These are phyloP conservation scores for Pseudopyrenochaeta lycopersici DNA, from an alignment of 2,329 filamentous ascomycete species.

Conservation along the genomic window DNA sequence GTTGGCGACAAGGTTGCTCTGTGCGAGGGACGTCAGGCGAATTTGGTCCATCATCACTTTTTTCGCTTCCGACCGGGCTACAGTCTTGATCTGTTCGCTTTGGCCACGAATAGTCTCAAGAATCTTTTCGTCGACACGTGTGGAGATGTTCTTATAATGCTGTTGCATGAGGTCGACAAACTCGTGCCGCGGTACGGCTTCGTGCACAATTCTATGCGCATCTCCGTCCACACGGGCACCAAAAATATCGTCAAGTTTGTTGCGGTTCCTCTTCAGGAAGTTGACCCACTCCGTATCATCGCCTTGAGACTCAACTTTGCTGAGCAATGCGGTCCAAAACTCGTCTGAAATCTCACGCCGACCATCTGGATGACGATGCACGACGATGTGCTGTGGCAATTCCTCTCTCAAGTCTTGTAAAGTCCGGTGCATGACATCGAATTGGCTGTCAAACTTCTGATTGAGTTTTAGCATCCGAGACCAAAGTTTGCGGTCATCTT, in stretches of 20 bases:
- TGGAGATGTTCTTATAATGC: conserved; percentile 29
- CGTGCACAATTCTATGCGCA: conserved; percentile 10
- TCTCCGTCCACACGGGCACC: conserved; percentile 12
- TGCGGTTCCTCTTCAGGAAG: conserved; percentile 63
- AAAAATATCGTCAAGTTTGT: conserved; percentile 40
- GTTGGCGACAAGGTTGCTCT: conserved; percentile 42
- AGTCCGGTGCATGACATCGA: conserved; percentile 20
- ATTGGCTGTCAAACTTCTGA: conserved; percentile 7
- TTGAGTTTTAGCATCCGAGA: conserved; percentile 13
- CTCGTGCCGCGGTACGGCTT: conserved; percentile 57
- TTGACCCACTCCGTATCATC: conserved; percentile 58
- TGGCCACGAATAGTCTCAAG: conserved; percentile 24
- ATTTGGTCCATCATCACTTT: conserved; percentile 43
- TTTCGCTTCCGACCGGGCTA: conserved; percentile 33
- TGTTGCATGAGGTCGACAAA: conserved; percentile 53
- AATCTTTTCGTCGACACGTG: conserved; percentile 36
- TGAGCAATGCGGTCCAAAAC: conserved; percentile 72
- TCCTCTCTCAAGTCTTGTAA: conserved; percentile 28
- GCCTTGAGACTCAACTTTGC: conserved; percentile 60
- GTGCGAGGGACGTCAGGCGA: conserved; percentile 41
- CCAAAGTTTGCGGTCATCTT: conserved; percentile 26
- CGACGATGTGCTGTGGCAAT: conserved; percentile 66
- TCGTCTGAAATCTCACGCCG: conserved; percentile 64
- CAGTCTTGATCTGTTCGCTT: conserved; percentile 23
- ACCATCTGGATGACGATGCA: conserved; percentile 63